These are phyloP conservation scores for Didymella keratinophila DNA, from an alignment of 2,329 filamentous ascomycete genomes.

Conservation along the genomic window DNA sequence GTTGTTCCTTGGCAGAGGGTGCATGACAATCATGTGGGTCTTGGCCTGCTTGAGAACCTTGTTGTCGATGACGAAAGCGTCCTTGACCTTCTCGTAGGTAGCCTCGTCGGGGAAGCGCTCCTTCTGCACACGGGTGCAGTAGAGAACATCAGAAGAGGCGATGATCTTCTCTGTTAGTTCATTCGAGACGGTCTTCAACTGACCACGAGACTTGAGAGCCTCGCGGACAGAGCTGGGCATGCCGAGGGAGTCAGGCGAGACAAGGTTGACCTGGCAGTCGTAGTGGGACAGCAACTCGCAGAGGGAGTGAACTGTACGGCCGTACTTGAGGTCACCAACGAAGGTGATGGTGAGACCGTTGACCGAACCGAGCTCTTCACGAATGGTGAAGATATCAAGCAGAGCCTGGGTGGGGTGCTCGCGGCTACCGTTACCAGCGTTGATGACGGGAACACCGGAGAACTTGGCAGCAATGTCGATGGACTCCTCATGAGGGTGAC, in stretches of 20 bases:
- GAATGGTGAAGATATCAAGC: slow-evolving; percentile 97
- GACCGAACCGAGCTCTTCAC: slow-evolving; percentile 94
- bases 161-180: slow-evolving; percentile 87
- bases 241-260: slow-evolving; percentile 79
- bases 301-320: slow-evolving; percentile 92
- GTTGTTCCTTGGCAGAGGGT: slow-evolving; percentile 90
- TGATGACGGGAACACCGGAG: slow-evolving; percentile 91
- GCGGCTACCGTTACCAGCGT: slow-evolving; percentile 92
- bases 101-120: slow-evolving; percentile 86
- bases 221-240: slow-evolving; percentile 79
- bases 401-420: slow-evolving; percentile 98
- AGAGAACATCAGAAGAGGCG: slow-evolving; percentile 86
- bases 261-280: slow-evolving; percentile 91
- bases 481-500: slow-evolving; percentile 84
- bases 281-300: slow-evolving; percentile 95
- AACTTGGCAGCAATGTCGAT: slow-evolving; percentile 85
- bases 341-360: slow-evolving; percentile 97
- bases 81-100: slow-evolving; percentile 87
- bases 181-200: slow-evolving; percentile 78
- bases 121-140: slow-evolving; percentile 96
- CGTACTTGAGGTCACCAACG: slow-evolving; percentile 89
- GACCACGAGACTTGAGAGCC: slow-evolving; percentile 74
- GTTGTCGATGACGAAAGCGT: slow-evolving; percentile 89
- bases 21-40: slow-evolving; percentile 91
- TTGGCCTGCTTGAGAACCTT: slow-evolving; percentile 89